Percentiles rank a stretch among this genome's conserved stretches.
These are phyloP conservation scores for Naganishia cerealis DNA, from an alignment of 1,284 basidiomycete genomes.

Conservation along the genomic window DNA sequence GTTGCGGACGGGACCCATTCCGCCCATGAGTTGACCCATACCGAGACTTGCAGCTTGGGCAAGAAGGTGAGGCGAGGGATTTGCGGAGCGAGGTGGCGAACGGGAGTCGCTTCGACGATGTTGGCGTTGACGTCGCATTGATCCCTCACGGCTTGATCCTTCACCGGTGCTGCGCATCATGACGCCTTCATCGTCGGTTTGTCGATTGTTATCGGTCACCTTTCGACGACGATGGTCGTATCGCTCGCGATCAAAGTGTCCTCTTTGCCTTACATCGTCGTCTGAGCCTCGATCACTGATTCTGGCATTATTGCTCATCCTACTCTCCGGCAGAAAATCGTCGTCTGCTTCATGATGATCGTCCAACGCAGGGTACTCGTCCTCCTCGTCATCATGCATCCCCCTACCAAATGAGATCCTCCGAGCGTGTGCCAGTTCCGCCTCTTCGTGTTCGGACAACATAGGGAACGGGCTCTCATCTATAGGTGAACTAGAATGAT, in stretches of 20 bases:
- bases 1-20: conserved; percentile 39
- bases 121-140: conserved; percentile 10
- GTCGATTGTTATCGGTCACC: background rate
- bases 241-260: conserved; percentile 8
- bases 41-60: conserved; percentile 30
- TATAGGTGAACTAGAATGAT: conserved; percentile 46
- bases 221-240: conserved; percentile 8
- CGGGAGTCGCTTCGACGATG: conserved; percentile 7
- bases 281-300: conserved; percentile 22
- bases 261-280: conserved; percentile 13
- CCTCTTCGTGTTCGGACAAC: conserved; percentile 53
- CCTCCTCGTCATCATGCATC: conserved; percentile 33
- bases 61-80: conserved; percentile 12
- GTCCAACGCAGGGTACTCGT: conserved; percentile 11
- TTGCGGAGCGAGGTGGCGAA: conserved; percentile 1
- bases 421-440: conserved; percentile 50
- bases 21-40: conserved; percentile 36
- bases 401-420: conserved; percentile 37
- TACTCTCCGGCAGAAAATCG: conserved; percentile 13
- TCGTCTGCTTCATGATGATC: conserved; percentile 21
- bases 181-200: conserved; percentile 12
- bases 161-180: conserved; percentile 7
- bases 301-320: conserved; percentile 5
- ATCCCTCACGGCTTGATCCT: conserved; percentile 15
- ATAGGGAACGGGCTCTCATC: conserved; percentile 52